Percentiles rank a stretch among this genome's conserved stretches.
phyloP scores from a whole-genome alignment of 2,329 filamentous ascomycete genomes.

The Clarireedia paspali region DNA sequence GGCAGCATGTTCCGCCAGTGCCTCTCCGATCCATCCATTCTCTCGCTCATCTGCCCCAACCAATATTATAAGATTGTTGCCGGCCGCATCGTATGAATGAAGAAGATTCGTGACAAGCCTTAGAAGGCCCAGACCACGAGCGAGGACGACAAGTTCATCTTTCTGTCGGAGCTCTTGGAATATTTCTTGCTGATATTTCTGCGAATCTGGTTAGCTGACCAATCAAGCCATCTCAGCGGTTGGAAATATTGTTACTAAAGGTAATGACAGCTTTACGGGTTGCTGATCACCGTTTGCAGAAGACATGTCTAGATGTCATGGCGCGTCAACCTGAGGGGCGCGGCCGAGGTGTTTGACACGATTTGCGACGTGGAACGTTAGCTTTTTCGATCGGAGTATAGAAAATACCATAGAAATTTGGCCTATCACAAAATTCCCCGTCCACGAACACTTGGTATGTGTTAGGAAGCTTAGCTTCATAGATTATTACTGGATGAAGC shows the following conservation, averaged over 20 bases:
- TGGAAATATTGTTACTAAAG: conserved; percentile 44
- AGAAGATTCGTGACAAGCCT: conserved; percentile 92
- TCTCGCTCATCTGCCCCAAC: conserved; percentile 88
- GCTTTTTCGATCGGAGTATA: background rate
- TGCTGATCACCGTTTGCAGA: conserved; percentile 41
- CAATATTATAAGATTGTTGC: conserved; percentile 84
- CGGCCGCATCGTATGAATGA: conserved; percentile 92
- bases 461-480: background rate
- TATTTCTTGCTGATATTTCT: conserved; percentile 90
- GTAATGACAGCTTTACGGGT: conserved; percentile 75
- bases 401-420: background rate
- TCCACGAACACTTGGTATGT: too few relatives aligned
- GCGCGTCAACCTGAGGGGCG: background rate
- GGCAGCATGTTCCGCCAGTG: conserved; percentile 88
- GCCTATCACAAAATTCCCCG: too few relatives aligned
- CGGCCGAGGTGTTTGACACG: background rate
- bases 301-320: conserved; percentile 28
- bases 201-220: conserved; percentile 11
- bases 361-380: background rate
- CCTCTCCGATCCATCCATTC: conserved; percentile 95
- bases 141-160: conserved; percentile 90
- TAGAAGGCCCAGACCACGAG: conserved; percentile 84
- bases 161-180: conserved; percentile 84
- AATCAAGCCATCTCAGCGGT: background rate
- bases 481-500: background rate